Evolutionary conservation across 2,329 filamentous ascomycete genomes (phyloP), one percentile per base, ranked within the genome.

Genomic region (Plenodomus lindquistii): DNA sequence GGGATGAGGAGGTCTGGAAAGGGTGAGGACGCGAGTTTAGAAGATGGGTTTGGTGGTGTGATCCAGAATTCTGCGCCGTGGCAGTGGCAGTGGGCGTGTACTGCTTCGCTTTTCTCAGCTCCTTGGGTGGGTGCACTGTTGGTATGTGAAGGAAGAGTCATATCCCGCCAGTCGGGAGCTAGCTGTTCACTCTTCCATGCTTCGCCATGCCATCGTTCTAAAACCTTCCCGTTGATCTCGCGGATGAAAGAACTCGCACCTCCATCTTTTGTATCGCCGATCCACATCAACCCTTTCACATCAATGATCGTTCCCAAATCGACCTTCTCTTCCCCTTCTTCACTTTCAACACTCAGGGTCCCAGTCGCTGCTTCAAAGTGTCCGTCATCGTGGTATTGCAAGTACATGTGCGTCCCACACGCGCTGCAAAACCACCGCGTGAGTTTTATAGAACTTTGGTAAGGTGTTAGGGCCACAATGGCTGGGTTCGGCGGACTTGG

Each of bases 201-300:
- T 13, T 57, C 59, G 46, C 50, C 48, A 3, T 42, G 41, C 45
- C 55, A 66, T 19, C 56, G 50, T 18, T 47, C 18, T 9, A 67
- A 37, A 7, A 22, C 16, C 16, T 43, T 72, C 3, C 62, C 67
- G 20, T 67, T 59, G 5, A 63, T 48, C 15, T 74, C 69, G 6
- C 65, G 68, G 15, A 81, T 60, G 75, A 78, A 83, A 1, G 71
- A 56, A 9, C 74, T 74, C 0, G 78, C 72, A 0, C 81, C 81
- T 1, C 80, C 81, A 58, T 84, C 81, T 1, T 68, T 29, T 1
- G 80, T 82, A 44, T 82, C 79, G 1, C 67, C 72, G 2, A 82
- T 67, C 55, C 76, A 80, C 10, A 79, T 75, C 42, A 79, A 76
- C 5, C 70, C 56, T 6, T 57, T 55, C 21, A 60, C 59, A 15